Evolutionary conservation across 352 stramenopile genomes (phyloP), one percentile per base, ranked within the genome.

Genomic region (Phytophthora pisi): DNA sequence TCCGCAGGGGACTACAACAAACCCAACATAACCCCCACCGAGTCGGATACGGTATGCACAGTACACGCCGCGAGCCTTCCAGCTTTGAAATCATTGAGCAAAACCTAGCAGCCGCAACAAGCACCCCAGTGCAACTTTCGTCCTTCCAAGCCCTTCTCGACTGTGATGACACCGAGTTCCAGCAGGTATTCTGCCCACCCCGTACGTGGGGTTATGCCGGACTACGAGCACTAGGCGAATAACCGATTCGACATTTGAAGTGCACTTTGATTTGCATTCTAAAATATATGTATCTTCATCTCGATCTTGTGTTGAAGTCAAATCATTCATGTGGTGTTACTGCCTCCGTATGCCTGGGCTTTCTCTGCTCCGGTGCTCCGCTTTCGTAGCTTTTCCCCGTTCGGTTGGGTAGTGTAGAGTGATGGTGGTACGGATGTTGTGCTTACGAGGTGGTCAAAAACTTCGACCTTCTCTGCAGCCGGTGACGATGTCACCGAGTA

Each of bases 331-430:
- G 34, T 16, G 13, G 34, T 11, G 13, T 42, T 11, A 42, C 8
- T 42, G 13, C 1, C 8, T 15, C 5, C 34, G 34, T 42, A 0
- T 42, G 34, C 0, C 13, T 42, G 34, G 34, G 1, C 4, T 42
- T 42, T 42, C 34, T 42, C 34, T 15, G 34, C 34, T 42, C 42
- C 42, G 16, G 13, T 47, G 42, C 42, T 18, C 42, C 10, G 2
- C 15, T 10, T 51, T 58, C 47, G 46, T 20, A 30, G 11, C 61
- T 57, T 43, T 30, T 61, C 3, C 16, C 40, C 26, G n/a, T n/a
- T n/a, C n/a, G n/a, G n/a, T n/a, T n/a, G n/a, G n/a, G n/a, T n/a
- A n/a, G n/a, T n/a, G n/a, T n/a, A n/a, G n/a, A n/a, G n/a, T n/a
- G n/a, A n/a, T n/a, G n/a, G n/a, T n/a, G n/a, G n/a, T n/a, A n/a